Conservation (phyloP, 345 rosid genomes). For the Zanthoxylum bungeanum region DNA sequence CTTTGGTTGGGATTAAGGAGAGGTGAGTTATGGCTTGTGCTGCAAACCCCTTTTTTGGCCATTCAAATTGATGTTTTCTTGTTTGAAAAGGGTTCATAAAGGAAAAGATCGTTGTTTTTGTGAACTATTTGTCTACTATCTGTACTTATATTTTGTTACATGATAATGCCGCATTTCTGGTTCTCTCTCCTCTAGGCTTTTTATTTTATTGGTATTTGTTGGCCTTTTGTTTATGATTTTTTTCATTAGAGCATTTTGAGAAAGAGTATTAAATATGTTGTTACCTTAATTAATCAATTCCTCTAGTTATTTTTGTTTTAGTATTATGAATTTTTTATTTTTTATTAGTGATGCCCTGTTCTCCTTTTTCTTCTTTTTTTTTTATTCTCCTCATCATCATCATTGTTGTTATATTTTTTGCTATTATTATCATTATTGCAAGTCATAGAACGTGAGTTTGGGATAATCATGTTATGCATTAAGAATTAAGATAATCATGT, state of each 20-base stretch:
- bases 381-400: neutral
- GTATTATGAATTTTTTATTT: neutral
- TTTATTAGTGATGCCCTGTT: neutral
- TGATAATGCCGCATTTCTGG: neutral
- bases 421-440: neutral
- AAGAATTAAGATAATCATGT: slow-evolving; percentile 10
- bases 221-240: neutral
- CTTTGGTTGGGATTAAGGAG: too few species aligned
- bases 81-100: neutral
- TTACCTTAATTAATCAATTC: neutral
- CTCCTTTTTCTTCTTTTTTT: neutral
- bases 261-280: neutral
- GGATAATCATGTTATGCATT: neutral
- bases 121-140: neutral
- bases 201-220: neutral
- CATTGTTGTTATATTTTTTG: neutral
- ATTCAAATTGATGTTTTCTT: neutral
- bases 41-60: neutral
- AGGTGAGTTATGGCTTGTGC: neutral
- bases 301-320: neutral
- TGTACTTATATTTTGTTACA: slow-evolving; percentile 1
- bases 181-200: neutral
- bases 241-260: slow-evolving; percentile 1
- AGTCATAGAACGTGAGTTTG: neutral
- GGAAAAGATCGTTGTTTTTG: neutral